Conservation (phyloP, 2,329 filamentous ascomycete species). For the Neofusicoccum parvum region DNA sequence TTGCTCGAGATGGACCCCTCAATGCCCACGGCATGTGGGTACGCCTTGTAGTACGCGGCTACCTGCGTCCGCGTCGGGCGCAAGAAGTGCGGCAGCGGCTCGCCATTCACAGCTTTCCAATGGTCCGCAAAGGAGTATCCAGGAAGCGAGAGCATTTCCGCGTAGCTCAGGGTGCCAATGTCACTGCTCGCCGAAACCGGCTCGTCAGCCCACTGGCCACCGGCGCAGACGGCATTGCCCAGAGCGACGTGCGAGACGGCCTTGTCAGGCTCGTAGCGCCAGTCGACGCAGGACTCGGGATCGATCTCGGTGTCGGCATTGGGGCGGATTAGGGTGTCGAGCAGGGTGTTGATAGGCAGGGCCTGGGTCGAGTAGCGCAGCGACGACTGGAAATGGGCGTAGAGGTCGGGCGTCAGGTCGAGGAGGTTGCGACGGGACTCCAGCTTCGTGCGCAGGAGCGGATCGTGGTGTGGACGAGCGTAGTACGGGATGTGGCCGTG, state of each 20-base stretch:
- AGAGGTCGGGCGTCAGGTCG: slow-evolving; percentile 52
- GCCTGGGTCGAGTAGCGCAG: slow-evolving; percentile 65
- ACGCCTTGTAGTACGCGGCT: slow-evolving; percentile 57
- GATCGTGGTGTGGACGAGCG: slow-evolving; percentile 58
- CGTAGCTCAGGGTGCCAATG: slow-evolving; percentile 63
- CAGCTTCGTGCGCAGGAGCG: slow-evolving; percentile 59
- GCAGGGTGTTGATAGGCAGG: slow-evolving; percentile 60
- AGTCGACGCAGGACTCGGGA: slow-evolving; percentile 55
- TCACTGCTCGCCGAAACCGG: slow-evolving; percentile 55
- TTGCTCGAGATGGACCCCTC: slow-evolving; percentile 48
- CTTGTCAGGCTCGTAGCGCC: slow-evolving; percentile 54
- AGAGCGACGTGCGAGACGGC: slow-evolving; percentile 58
- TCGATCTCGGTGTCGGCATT: slow-evolving; percentile 61
- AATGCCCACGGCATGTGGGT: slow-evolving; percentile 57
- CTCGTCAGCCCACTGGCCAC: slow-evolving; percentile 63
- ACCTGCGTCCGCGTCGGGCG: slow-evolving; percentile 58
- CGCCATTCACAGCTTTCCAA: slow-evolving; percentile 45
- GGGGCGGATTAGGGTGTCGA: slow-evolving; percentile 62
- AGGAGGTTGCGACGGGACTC: slow-evolving; percentile 50
- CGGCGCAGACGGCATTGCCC: slow-evolving; percentile 53
- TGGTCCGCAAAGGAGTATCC: slow-evolving; percentile 61
- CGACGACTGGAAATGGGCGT: slow-evolving; percentile 61
- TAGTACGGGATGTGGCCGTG: slow-evolving; percentile 64
- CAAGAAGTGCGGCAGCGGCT: slow-evolving; percentile 53
- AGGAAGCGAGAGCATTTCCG: slow-evolving; percentile 62